A percentile compares a stretch with the other conserved stretches of the same genome.
These are phyloP conservation scores for Leptographium galeiforme DNA, from an alignment of 2,329 filamentous ascomycete species.

Conservation along the genomic window DNA sequence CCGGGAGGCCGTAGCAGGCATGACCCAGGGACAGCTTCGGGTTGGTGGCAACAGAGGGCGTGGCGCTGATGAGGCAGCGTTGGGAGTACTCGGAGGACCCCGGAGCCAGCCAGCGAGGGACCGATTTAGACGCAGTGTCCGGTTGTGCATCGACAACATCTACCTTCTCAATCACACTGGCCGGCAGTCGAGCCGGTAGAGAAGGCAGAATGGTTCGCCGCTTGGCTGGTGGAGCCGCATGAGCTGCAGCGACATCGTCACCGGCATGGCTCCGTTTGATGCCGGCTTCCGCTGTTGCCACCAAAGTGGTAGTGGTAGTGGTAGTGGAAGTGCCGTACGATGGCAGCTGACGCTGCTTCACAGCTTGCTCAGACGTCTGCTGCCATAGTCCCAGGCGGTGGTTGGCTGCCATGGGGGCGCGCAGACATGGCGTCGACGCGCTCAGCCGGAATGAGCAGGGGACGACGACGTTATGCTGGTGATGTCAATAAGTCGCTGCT, in stretches of 20 bases:
- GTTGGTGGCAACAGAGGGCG: slow-evolving; percentile 37
- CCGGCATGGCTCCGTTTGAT: slow-evolving; percentile 6
- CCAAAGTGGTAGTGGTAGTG: not conserved
- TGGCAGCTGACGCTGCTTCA: slow-evolving; percentile 1
- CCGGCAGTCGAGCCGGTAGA: slow-evolving; percentile 12
- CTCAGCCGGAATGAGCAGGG: no score
- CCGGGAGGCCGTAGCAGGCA: slow-evolving; percentile 48
- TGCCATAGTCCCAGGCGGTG: slow-evolving; percentile 8
- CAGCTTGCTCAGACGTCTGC: slow-evolving; percentile 10
- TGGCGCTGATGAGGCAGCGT: slow-evolving; percentile 35
- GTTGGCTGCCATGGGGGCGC: slow-evolving; percentile 4
- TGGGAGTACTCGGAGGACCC: slow-evolving; percentile 42
- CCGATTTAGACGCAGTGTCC: not conserved
- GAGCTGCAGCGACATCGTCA: no score
- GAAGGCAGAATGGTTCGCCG: not conserved
- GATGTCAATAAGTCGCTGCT: no score
- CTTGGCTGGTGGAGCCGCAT: not conserved
- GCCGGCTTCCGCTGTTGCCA: not conserved
- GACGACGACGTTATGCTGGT: no score
- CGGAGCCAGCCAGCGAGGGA: slow-evolving; percentile 25
- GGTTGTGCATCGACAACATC: not conserved
- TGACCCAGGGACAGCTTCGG: slow-evolving; percentile 49
- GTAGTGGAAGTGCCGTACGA: not conserved
- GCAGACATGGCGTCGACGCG: not conserved
- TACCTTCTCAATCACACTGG: slow-evolving; percentile 12